Base-by-base conservation (phyloP, 2,329 filamentous ascomycete genomes). In the Chalaropsis thielavioides region DNA sequence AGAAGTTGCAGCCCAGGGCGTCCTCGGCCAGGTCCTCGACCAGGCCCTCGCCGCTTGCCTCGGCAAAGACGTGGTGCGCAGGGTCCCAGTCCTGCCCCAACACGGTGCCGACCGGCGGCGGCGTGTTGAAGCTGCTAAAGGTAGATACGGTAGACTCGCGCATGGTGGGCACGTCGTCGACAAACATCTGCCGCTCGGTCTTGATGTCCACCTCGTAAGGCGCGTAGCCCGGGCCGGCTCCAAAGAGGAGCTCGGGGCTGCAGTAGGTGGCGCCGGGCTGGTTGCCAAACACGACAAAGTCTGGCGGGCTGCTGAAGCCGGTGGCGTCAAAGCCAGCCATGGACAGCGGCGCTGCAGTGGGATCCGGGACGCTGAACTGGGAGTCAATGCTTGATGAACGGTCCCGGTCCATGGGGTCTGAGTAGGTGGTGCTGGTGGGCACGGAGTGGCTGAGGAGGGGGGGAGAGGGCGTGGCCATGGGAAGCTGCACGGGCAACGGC, bases 151-250 rank as follows among this genome's bases (percentile, higher is more conserved):
- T 90, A 13, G 91, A 95, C 75, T 96, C 92, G 69, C 85, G 81
- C 67, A 92, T 80, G 15, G 91, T 88, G 3, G 90, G 90, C 65
- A 96, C 82, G 73, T 96, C 89, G 71, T 96, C 90, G 75, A 96
- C 86, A 75, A 89, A 96, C 79, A 95, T 91, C 70, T 96, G 90
- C 69, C 90, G 83, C 77, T 96, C 92, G 0, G 92, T 96, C 81
- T 92, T 95, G 78, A 97, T 88, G 74, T 96, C 92, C 68, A 96
- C 86, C 75, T 96, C 92, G 73, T 95, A 96, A 0, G 92, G 90
- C 22, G 87, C 83, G 74, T 82, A 88, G 69, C 82, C 77, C 10
- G 49, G 17, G 8, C 24, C 51, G 22, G 41, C 19, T 68, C 74
- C 74, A 67, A 81, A 80, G 75, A 82, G 40, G 46, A 67, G 51